Evolutionary conservation across 805 yeast genomes (phyloP).

Genomic region (Yueomyces sp.): DNA sequence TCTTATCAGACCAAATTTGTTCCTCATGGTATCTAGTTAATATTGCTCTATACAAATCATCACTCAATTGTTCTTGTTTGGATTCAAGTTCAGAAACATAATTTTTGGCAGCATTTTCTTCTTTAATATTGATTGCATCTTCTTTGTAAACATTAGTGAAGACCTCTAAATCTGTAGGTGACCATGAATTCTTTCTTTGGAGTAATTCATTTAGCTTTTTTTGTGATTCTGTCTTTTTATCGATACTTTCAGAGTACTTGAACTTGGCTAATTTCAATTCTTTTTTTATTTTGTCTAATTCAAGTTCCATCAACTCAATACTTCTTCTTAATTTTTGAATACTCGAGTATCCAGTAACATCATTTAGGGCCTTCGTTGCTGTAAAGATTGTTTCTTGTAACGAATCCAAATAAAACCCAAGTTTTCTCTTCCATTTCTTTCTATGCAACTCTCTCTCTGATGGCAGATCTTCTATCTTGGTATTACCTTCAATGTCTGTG

Average conservation of each 20-base stretch:
- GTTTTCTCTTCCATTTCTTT: conserved; percentile 29
- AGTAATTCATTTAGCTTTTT: conserved; percentile 75
- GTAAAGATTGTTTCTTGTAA: conserved; percentile 43
- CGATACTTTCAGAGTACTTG: conserved; percentile 46
- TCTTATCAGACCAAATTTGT: conserved; percentile 96
- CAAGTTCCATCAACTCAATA: conserved; percentile 43
- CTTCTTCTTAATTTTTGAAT: conserved; percentile 57
- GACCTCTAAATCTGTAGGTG: conserved; percentile 60
- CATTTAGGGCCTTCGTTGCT: conserved; percentile 63
- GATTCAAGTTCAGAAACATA: conserved; percentile 42
- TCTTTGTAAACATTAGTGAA: conserved; percentile 72
- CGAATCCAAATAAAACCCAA: conserved; percentile 39
- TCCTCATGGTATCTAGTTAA: conserved; percentile 89
- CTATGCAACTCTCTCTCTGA: conserved; percentile 32
- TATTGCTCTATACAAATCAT: conserved; percentile 59
- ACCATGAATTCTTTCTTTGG: conserved; percentile 78
- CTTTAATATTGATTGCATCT: conserved; percentile 61
- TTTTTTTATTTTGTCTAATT: conserved; percentile 34
- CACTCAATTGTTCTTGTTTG: conserved; percentile 55
- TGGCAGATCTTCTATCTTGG: conserved; percentile 28
- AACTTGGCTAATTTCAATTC: conserved; percentile 36
- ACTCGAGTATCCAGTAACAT: conserved; percentile 79
- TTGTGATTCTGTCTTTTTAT: conserved; percentile 56
- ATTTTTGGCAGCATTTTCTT: conserved; percentile 38
- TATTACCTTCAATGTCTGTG: conserved; percentile 23